Percentiles rank a stretch among this genome's conserved stretches.
Conservation (phyloP, 2,329 filamentous ascomycete genomes). For the Escovopsis sp. region DNA sequence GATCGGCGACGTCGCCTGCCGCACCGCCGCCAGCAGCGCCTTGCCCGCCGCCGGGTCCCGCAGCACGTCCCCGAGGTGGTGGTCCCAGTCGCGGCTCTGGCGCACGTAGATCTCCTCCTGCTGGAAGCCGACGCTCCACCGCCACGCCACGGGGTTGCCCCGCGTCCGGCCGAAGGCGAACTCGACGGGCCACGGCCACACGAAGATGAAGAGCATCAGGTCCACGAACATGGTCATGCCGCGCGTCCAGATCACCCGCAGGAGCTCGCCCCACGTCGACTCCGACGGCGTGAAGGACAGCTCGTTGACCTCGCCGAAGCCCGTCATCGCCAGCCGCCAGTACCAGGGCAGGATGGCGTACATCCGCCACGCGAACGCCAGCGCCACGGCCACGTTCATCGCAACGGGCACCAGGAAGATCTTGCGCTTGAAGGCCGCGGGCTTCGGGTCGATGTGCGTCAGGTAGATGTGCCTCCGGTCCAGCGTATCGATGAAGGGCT, state of each 20-base stretch:
- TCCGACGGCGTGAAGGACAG: conserved; percentile 46
- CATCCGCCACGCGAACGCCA: conserved; percentile 51
- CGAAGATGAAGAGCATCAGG: conserved; percentile 49
- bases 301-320: conserved; percentile 50
- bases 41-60: conserved; percentile 34
- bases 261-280: conserved; percentile 40
- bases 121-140: conserved; percentile 60
- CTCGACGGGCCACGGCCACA: conserved; percentile 59
- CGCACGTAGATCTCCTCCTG: conserved; percentile 69
- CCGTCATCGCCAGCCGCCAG: conserved; percentile 45
- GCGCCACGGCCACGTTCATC: conserved; percentile 55
- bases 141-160: conserved; percentile 56
- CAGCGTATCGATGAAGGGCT: conserved; percentile 51
- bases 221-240: conserved; percentile 57
- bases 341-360: conserved; percentile 61
- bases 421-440: conserved; percentile 57
- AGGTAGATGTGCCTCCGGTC: conserved; percentile 63
- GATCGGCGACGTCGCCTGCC: conserved; percentile 52
- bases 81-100: conserved; percentile 59
- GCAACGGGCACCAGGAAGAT: conserved; percentile 67
- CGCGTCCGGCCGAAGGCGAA: conserved; percentile 47
- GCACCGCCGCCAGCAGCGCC: conserved; percentile 45
- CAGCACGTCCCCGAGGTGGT: conserved; percentile 38
- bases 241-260: conserved; percentile 41
- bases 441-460: conserved; percentile 63